Evolutionary conservation across 1,139 yeast species (phyloP), one percentile per base, ranked within the genome.

Genomic region (Tardiomyces blankii): DNA sequence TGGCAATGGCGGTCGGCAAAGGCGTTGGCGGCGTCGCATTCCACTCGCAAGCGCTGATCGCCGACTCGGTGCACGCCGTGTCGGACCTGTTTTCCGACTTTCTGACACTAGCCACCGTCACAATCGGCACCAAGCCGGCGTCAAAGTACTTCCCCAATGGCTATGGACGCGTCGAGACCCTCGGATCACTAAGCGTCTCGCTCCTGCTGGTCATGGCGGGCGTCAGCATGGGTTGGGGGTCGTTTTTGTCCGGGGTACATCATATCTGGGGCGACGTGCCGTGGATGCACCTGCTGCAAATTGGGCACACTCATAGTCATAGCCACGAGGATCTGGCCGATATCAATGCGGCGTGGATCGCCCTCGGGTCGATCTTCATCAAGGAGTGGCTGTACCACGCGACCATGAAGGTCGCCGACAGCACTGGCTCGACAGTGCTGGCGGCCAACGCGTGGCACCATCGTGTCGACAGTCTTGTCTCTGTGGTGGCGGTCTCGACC

Each of bases 361-460:
- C 98, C 0, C 80, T 82, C 42, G 96, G 80, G 1, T 87, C 96
- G 1, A 86, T 91, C 49, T 74, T 74, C 2, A 75, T 88, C 43
- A 91, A 91, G 60, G 98, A 91, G 63, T 73, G 95, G 74, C 77
- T 91, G 42, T 91, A 78, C 65, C 78, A 78, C 48, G 84, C 85
- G 14, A 91, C 98, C 0, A 74, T 82, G 68, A 76, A 78, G 51
- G 79, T 91, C 18, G 97, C 96, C 2, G 69, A 72, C 41, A 69
- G 73, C 50, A 77, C 88, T 28, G 83, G 86, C 58, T 87, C 96
- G 1, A 85, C 87, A 51, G 97, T 91, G 4, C 72, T 91, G 46
- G 81, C 87, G 44, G 98, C 98, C 6, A 91, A 91, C 60, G 98
- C 98, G 2, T 91, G 97, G 97, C 98, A 91, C 62, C 98, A 91